These are phyloP conservation scores for Lichtheimia corymbifera DNA, from an alignment of 371 early-diverging fungal species.

Conservation along the genomic window DNA sequence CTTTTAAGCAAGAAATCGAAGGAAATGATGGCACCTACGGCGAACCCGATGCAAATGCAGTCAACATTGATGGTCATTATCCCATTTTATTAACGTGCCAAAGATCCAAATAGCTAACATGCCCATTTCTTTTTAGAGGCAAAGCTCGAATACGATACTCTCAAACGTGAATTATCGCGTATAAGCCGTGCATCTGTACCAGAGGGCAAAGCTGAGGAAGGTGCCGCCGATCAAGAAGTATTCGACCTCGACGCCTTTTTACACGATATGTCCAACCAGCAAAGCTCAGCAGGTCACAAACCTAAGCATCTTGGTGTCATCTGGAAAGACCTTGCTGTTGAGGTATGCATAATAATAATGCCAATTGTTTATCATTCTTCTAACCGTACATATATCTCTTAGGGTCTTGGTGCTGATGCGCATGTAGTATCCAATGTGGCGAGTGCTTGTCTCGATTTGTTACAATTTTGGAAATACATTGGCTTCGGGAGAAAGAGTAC, in stretches of 20 bases:
- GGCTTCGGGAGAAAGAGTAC: conserved; percentile 12
- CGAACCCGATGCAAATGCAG: conserved; percentile 46
- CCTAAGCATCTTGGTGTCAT: conserved; percentile 46
- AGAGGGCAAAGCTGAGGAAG: conserved; percentile 26
- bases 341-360: conserved; percentile 2
- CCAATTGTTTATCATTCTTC: no score
- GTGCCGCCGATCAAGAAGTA: conserved; percentile 14
- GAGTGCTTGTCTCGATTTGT: conserved; percentile 9
- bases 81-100: not conserved
- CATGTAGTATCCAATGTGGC: conserved; percentile 31
- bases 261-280: conserved; percentile 15
- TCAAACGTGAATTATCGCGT: conserved; percentile 45
- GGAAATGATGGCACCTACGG: conserved; percentile 30
- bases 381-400: no score
- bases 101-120: no score
- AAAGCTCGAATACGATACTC: conserved; percentile 39
- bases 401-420: conserved; percentile 44
- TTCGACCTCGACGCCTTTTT: conserved; percentile 39
- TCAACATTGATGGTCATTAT: conserved; percentile 36
- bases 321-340: conserved; percentile 48
- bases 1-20: no score
- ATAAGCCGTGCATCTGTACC: conserved; percentile 26
- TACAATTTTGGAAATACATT: conserved; percentile 32
- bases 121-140: conserved; percentile 21
- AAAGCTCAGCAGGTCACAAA: conserved; percentile 22